Evolutionary conservation across 306 rosid genomes (phyloP).

Genomic region (Cucurbita moschata): DNA sequence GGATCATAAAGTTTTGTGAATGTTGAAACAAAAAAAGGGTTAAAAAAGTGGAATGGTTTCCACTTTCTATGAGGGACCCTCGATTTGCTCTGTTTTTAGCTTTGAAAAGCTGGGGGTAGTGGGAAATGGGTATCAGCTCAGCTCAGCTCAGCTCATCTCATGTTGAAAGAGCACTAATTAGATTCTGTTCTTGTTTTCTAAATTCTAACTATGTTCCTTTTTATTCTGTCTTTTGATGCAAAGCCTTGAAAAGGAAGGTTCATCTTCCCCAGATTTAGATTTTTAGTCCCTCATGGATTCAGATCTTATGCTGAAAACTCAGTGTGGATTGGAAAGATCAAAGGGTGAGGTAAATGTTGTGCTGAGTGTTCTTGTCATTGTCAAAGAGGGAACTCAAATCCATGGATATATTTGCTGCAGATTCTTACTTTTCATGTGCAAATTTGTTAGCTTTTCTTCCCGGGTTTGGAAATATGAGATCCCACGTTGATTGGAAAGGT

Average conservation of each 20-base stretch:
- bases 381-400: not conserved
- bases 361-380: not conserved
- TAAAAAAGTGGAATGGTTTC: not conserved
- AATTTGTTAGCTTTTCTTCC: not conserved
- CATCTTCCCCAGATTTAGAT: not conserved
- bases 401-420: not conserved
- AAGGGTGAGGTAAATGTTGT: not conserved
- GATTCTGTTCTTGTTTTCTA: not conserved
- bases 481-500: too few relatives aligned
- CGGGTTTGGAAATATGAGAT: not conserved
- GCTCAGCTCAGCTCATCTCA: not conserved
- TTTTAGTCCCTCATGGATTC: conserved; percentile 3
- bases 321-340: not conserved
- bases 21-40: not conserved
- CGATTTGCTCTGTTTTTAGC: too few relatives aligned
- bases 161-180: conserved; percentile 1
- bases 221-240: not conserved
- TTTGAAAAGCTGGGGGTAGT: not conserved
- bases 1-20: not conserved
- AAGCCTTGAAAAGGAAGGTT: not conserved
- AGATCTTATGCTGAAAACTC: conserved; percentile 1
- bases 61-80: not conserved
- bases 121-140: not conserved
- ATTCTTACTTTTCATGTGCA: not conserved
- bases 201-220: not conserved